These are phyloP conservation scores for Trametes sp. DNA, from an alignment of 1,284 basidiomycete species.

Conservation along the genomic window DNA sequence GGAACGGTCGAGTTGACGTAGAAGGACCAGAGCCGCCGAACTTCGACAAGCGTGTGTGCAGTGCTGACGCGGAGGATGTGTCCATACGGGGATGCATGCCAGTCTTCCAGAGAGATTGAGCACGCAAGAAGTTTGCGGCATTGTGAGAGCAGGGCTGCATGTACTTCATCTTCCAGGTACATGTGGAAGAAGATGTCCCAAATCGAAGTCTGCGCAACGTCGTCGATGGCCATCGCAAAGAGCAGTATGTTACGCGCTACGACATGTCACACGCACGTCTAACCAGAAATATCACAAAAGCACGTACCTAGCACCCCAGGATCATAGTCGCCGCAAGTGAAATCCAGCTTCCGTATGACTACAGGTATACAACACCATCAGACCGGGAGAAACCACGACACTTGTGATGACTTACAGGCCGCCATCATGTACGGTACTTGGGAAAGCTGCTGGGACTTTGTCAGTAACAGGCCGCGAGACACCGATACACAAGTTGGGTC, in stretches of 20 bases:
- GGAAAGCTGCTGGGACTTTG: no score
- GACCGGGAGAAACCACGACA: no score
- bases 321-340: slow-evolving; percentile 68
- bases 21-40: slow-evolving; percentile 52
- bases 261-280: not conserved
- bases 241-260: slow-evolving; percentile 52
- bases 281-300: not conserved
- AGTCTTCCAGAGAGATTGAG: slow-evolving; percentile 47
- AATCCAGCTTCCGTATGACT: slow-evolving; percentile 52
- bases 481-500: no score
- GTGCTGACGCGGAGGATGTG: slow-evolving; percentile 47
- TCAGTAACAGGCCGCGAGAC: no score
- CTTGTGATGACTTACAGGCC: no score
- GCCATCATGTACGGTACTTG: no score
- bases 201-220: slow-evolving; percentile 35
- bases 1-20: slow-evolving; percentile 42
- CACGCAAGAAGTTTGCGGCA: slow-evolving; percentile 51
- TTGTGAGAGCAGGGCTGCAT: slow-evolving; percentile 50
- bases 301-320: slow-evolving; percentile 60
- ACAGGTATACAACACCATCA: slow-evolving; percentile 1
- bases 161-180: slow-evolving; percentile 51
- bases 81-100: slow-evolving; percentile 53
- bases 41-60: slow-evolving; percentile 49
- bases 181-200: slow-evolving; percentile 72
- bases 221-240: slow-evolving; percentile 46